Conservation (phyloP, 2,329 filamentous ascomycete species). For the Amauroascus verrucosus region DNA sequence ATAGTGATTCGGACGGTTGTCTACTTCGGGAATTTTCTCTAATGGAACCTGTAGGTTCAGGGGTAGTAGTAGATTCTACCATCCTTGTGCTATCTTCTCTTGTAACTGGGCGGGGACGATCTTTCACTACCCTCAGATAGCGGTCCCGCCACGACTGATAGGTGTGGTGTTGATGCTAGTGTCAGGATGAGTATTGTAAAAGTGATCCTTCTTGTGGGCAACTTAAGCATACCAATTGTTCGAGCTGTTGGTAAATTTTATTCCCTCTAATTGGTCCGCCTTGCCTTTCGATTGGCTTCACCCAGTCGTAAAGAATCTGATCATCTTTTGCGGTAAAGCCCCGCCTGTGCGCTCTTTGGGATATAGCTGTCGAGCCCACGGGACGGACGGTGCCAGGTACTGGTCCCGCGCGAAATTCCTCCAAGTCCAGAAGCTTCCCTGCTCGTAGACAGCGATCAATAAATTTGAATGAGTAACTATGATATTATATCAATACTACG, state of each 20-base stretch:
- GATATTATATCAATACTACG: conserved; percentile 10
- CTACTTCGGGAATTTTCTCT: neutral
- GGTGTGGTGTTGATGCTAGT: conserved; percentile 36
- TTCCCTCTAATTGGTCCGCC: conserved; percentile 32
- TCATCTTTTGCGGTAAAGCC: conserved; percentile 38
- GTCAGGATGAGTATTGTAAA: neutral
- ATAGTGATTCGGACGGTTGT: neutral
- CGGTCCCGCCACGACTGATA: conserved; percentile 42
- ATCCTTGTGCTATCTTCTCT: conserved; percentile 3
- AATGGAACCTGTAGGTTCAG: neutral
- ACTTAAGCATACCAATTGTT: conserved; percentile 25
- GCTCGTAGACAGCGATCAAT: conserved; percentile 46
- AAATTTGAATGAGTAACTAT: conserved; percentile 47
- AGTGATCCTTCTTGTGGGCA: neutral
- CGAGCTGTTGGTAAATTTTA: conserved; percentile 38
- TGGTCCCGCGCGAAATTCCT: conserved; percentile 40
- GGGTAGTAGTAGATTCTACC: neutral
- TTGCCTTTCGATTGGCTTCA: conserved; percentile 28
- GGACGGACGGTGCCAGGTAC: conserved; percentile 36
- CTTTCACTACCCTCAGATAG: conserved; percentile 35
- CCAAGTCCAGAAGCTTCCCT: conserved; percentile 40
- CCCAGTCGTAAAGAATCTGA: conserved; percentile 36
- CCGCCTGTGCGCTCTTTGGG: conserved; percentile 25
- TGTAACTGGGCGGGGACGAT: conserved; percentile 28
- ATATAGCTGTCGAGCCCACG: conserved; percentile 33